phyloP scores from a whole-genome alignment of 768 basidiomycete genomes.

The Mycena leptocephala region DNA sequence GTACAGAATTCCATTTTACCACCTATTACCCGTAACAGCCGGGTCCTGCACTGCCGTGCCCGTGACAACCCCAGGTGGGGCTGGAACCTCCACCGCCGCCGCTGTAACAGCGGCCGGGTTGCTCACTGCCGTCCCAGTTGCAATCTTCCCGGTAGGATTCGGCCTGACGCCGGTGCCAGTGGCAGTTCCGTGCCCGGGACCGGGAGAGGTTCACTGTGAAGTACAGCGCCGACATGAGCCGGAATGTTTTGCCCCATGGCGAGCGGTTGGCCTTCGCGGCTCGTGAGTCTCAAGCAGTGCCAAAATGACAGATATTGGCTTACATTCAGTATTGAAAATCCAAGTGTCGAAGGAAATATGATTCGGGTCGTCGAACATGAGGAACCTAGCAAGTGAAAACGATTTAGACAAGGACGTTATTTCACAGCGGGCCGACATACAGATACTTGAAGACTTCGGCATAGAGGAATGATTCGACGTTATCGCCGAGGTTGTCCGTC shows the following conservation, averaged over 20 bases:
- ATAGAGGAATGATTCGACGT: constrained; percentile 27
- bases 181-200: not conserved
- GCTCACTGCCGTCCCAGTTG: constrained; percentile 11
- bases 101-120: constrained; percentile 14
- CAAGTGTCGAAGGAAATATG: constrained; percentile 28
- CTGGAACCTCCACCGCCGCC: constrained; percentile 2
- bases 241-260: constrained; percentile 25
- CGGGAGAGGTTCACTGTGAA: constrained; percentile 1
- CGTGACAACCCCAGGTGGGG: constrained; percentile 1
- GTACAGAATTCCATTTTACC: not conserved
- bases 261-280: constrained; percentile 17
- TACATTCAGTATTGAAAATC: constrained; percentile 30
- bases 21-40: not conserved
- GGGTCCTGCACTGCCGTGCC: constrained; percentile 9
- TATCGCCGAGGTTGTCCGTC: constrained; percentile 29
- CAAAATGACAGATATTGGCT: not conserved
- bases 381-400: not conserved
- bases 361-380: constrained; percentile 29
- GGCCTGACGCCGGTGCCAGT: not conserved
- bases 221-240: not conserved
- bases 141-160: not conserved
- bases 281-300: not conserved
- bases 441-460: constrained; percentile 30
- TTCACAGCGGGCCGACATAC: not conserved
- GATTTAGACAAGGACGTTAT: not conserved